phyloP scores from a whole-genome alignment of 2,329 filamentous ascomycete species.

The Colletotrichum liaoningense region DNA sequence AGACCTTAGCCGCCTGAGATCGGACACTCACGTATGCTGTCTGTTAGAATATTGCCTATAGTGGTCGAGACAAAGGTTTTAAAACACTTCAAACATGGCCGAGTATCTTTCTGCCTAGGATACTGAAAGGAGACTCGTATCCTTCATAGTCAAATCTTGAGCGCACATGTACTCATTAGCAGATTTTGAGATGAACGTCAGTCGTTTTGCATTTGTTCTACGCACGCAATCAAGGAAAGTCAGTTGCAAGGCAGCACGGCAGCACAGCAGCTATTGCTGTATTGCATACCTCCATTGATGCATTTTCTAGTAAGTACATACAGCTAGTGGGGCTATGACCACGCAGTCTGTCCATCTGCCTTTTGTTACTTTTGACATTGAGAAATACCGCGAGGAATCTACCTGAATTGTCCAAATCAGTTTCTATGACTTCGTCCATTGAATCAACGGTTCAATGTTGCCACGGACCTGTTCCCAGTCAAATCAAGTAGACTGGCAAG shows the following conservation, averaged over 20 bases:
- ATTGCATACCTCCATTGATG: neutral
- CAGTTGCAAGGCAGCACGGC: neutral
- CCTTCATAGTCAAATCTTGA: fast-evolving
- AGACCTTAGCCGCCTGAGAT: neutral
- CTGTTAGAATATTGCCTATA: neutral
- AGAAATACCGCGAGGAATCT: neutral
- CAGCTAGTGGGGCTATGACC: neutral
- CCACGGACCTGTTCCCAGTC: neutral
- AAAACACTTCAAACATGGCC: no score
- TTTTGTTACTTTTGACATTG: neutral
- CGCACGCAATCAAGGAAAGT: no score
- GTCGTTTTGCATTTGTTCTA: no score
- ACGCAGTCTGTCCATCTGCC: neutral
- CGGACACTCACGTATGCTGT: neutral
- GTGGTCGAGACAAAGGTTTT: no score
- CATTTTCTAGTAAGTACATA: neutral
- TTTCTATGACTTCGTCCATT: neutral
- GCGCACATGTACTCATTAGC: no score
- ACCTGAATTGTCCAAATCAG: neutral
- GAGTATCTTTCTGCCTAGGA: no score
- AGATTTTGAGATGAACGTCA: no score
- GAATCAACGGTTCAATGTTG: neutral
- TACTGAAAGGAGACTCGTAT: no score
- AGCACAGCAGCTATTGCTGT: neutral
- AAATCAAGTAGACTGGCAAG: neutral